Evolutionary conservation across 176 grass and related monocot species (phyloP).

Genomic region (Calamus simplicifolius): DNA sequence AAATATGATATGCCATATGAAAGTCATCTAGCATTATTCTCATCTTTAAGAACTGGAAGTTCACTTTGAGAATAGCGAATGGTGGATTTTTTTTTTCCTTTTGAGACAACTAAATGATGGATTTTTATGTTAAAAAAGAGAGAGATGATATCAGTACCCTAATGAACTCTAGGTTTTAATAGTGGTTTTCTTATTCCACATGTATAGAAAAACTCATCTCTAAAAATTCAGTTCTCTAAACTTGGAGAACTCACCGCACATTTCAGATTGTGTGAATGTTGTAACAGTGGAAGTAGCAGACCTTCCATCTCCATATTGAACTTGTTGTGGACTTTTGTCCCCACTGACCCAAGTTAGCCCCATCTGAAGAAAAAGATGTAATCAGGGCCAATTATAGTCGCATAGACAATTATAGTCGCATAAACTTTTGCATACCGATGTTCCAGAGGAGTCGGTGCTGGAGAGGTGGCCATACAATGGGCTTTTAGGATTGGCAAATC

Average conservation of each 20-base stretch:
- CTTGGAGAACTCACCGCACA: conserved; percentile 68
- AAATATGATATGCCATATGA: too few species aligned
- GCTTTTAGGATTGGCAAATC: conserved; percentile 55
- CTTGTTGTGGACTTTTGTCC: conserved; percentile 52
- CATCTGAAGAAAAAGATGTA: conserved; percentile 33
- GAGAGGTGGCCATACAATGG: conserved; percentile 68
- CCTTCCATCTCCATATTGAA: conserved; percentile 38
- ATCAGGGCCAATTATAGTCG: conserved; percentile 43
- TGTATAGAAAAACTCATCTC: neutral
- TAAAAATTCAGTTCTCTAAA: conserved; percentile 5
- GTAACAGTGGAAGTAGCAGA: conserved; percentile 28
- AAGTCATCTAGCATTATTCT: too few species aligned
- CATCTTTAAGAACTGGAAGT: too few species aligned
- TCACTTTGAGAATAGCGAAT: too few species aligned
- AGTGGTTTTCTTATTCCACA: too few species aligned
- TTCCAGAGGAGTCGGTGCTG: conserved; percentile 57
- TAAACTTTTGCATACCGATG: conserved; percentile 33
- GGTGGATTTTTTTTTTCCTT: too few species aligned
- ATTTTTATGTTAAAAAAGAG: conserved; percentile 57
- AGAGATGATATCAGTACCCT: too few species aligned
- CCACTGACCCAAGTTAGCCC: conserved; percentile 86
- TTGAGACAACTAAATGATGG: conserved; percentile 49
- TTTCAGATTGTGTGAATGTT: conserved; percentile 62
- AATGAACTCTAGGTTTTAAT: neutral
- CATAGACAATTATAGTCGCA: too few species aligned